Evolutionary conservation across 23 red algal species (phyloP).

Genomic region (Gracilaria domingensis): DNA sequence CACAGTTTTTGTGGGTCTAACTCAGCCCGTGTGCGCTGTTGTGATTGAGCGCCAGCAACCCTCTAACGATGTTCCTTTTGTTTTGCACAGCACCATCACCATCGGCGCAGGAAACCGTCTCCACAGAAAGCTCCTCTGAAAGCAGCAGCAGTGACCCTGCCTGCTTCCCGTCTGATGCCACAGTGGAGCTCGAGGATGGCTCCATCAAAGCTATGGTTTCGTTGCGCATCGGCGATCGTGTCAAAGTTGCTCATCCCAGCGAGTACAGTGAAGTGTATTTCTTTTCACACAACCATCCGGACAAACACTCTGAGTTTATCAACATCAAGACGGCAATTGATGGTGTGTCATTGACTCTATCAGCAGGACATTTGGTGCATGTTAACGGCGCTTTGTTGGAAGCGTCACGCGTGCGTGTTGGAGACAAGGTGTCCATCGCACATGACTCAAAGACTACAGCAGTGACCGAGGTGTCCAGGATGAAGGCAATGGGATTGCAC

Average conservation of each 20-base stretch:
- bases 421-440: conserved; percentile 43
- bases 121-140: background rate
- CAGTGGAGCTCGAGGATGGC: conserved; percentile 68
- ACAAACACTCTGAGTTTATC: conserved; percentile 23
- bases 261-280: conserved; percentile 61
- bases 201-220: conserved; percentile 46
- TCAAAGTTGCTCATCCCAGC: conserved; percentile 61
- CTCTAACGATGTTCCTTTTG: background rate
- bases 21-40: background rate
- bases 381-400: conserved; percentile 30
- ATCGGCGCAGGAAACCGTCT: background rate
- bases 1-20: background rate
- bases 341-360: conserved; percentile 17
- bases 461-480: conserved; percentile 2
- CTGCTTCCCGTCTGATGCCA: conserved; percentile 72
- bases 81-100: background rate
- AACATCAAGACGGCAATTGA: conserved; percentile 45
- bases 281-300: conserved; percentile 63
- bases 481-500: conserved; percentile 49
- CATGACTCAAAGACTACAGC: conserved; percentile 26
- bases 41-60: background rate
- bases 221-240: conserved; percentile 62
- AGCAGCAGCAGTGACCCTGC: conserved; percentile 1
- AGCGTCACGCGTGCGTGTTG: conserved; percentile 26
- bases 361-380: conserved; percentile 74